Evolutionary conservation across 2,329 filamentous ascomycete species (phyloP), one percentile per base, ranked within the genome.

Genomic region (Calonectria leucothoes): DNA sequence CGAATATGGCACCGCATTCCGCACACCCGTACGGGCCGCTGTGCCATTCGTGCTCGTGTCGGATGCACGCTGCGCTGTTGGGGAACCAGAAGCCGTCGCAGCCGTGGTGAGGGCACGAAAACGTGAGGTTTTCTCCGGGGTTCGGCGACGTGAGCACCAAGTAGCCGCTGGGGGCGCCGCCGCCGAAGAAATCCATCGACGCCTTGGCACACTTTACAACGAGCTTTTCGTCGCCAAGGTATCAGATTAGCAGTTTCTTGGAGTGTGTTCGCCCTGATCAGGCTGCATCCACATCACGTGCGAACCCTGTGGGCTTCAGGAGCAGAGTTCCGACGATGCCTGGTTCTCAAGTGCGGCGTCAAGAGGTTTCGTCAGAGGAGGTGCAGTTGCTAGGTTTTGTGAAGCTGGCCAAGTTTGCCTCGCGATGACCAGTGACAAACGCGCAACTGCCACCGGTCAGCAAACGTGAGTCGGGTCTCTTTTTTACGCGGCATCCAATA

Each of bases 51-150:
- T 72, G 35, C 1, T 81, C 74, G 20, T 82, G 81, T 6, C 73
- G 66, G n/a, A 73, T 70, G n/a, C 78, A 81, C n/a, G 79, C 77
- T 6, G 74, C n/a, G 1, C 48, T 35, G 0, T 75, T 75, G 3
- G 64, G 17, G 11, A 82, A 82, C 0, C 59, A 11, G 31, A 80
- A 75, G 0, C 81, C 80, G n/a, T 82, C 81, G 42, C 81, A 82
- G 6, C 71, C 65, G 3, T 71, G 3, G 45, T 81, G 77, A 0
- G 81, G 81, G n/a, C 81, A 82, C 2, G 72, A 68, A 14, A 75
- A 73, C 10, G 74, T 75, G 2, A 68, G 29, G 4, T 55, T 67
- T 14, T 81, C 79, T 0, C 17, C 17, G 0, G 45, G 37, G 45
- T 77, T 80, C 0, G 78, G 78, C 0, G 74, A 77, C 1, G 64